Base-by-base conservation (phyloP, 768 basidiomycete species). In the Russula ochroleuca region DNA sequence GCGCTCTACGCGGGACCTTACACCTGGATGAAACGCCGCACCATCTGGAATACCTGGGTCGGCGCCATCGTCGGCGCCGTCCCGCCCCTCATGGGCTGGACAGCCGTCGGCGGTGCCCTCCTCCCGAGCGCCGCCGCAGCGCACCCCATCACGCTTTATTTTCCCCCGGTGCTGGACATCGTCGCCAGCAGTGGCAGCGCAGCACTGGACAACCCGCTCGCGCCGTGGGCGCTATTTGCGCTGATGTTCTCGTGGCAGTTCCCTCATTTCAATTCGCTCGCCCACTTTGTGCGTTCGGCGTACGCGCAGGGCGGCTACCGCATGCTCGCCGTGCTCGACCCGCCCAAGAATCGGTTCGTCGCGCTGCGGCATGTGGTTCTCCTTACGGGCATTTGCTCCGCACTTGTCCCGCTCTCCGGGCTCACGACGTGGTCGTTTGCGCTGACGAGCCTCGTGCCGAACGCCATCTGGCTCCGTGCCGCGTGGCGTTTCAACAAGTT, bases 41-140 rank as follows among this genome's bases (percentile, higher is more conserved):
- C 82, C 62, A 78, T 89, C 6, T 78, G 78, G 67, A 99, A 97
- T 73, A 99, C 96, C 2, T 98, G 95, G 96, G 85, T 95, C 19
- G 96, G 96, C 11, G 81, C 93, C 0, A 79, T 98, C 23, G 96
- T 99, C 3, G 97, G 97, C 37, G 94, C 80, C 0, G 79, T 98
- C 5, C 97, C 97, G 7, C 94, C 96, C 2, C 76, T 99, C 56
- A 98, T 99, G 90, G 97, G 97, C 47, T 99, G 97, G 97, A 87
- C 96, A 8, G 97, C 97, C 1, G 92, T 90, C 62, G 95, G 94
- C 1, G 92, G 90, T 23, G 78, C 81, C 17, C 73, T 96, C 10
- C 75, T 90, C 64, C 90, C 91, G 0, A 80, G 81, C n/a, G 63
- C 82, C 0, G 74, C 79, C 43, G 17, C 17, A 40, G 17, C 17